phyloP scores from a whole-genome alignment of 139 green algal genomes.

The Auxenochlorella pyrenoidosa region DNA sequence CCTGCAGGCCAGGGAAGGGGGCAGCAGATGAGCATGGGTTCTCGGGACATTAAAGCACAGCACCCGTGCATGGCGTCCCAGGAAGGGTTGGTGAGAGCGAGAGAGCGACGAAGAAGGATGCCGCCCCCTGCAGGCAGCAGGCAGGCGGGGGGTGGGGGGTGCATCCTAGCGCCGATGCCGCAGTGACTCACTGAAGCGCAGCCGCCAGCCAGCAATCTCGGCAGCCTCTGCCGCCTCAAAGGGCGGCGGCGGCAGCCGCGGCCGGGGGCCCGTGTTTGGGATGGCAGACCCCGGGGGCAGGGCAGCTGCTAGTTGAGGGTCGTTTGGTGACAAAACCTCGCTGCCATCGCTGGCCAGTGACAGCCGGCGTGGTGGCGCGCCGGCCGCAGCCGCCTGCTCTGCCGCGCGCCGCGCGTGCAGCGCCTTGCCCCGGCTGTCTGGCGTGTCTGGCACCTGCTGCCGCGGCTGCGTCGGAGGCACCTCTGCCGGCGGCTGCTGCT shows the following conservation, averaged over 20 bases:
- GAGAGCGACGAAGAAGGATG: too few species aligned
- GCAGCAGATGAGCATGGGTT: background rate
- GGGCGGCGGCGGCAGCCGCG: background rate
- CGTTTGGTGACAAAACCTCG: background rate
- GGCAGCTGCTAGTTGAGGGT: background rate
- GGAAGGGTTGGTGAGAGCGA: too few species aligned
- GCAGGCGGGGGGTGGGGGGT: too few species aligned
- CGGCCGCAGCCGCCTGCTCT: background rate
- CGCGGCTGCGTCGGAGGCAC: background rate
- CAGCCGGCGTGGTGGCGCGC: background rate
- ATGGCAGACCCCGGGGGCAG: background rate
- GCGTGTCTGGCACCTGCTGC: conserved; percentile 7
- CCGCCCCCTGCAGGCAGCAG: too few species aligned
- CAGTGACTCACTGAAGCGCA: background rate
- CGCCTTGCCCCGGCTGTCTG: conserved; percentile 15
- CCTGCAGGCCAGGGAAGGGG: background rate
- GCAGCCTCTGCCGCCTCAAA: background rate
- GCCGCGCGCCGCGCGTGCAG: background rate
- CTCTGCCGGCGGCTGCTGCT: background rate
- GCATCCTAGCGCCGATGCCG: too few species aligned
- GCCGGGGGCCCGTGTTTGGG: conserved; percentile 4
- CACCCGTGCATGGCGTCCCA: too few species aligned
- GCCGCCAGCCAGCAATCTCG: background rate
- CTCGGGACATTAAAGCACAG: too few species aligned
- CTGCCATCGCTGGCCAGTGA: background rate